Percentiles rank a stretch among this genome's conserved stretches.
These are phyloP conservation scores for Candida tropicalis DNA, from an alignment of 1,139 yeast species.

Conservation along the genomic window DNA sequence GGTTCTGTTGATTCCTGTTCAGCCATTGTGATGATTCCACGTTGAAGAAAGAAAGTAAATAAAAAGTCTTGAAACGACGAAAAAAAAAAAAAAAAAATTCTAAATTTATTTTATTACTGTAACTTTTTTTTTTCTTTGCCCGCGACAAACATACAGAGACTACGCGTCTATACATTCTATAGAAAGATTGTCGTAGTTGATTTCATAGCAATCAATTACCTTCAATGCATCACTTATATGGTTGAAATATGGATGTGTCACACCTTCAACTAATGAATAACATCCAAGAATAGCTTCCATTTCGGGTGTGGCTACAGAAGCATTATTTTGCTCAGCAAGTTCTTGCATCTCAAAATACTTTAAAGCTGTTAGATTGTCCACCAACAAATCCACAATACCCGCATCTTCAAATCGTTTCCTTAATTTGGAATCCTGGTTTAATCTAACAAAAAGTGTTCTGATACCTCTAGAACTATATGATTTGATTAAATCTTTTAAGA, in stretches of 20 bases:
- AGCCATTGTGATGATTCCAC: slow-evolving; percentile 1
- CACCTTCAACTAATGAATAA: slow-evolving; percentile 30
- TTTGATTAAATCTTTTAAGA: slow-evolving; percentile 60
- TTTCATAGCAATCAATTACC: slow-evolving; percentile 43
- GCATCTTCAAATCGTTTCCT: slow-evolving; percentile 33
- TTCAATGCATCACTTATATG: slow-evolving; percentile 48
- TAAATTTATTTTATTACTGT: not conserved
- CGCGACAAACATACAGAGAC: no score
- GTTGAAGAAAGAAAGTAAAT: not conserved
- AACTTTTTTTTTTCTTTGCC: no score
- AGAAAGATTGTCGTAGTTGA: slow-evolving; percentile 1
- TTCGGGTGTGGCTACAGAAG: slow-evolving; percentile 16
- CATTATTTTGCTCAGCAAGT: slow-evolving; percentile 9
- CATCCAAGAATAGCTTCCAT: slow-evolving; percentile 17
- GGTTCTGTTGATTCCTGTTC: slow-evolving; percentile 7
- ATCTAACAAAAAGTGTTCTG: slow-evolving; percentile 65
- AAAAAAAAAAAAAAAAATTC: not conserved
- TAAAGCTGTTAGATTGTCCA: slow-evolving; percentile 28
- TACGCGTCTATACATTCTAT: slow-evolving; percentile 11
- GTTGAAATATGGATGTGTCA: slow-evolving; percentile 35
- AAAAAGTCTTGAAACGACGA: no score
- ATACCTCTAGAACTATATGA: slow-evolving; percentile 61
- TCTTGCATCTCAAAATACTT: slow-evolving; percentile 31
- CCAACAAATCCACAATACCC: slow-evolving; percentile 34
- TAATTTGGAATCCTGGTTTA: slow-evolving; percentile 43